phyloP scores from a whole-genome alignment of 2,329 filamentous ascomycete genomes.

The Cytospora schulzeri region DNA sequence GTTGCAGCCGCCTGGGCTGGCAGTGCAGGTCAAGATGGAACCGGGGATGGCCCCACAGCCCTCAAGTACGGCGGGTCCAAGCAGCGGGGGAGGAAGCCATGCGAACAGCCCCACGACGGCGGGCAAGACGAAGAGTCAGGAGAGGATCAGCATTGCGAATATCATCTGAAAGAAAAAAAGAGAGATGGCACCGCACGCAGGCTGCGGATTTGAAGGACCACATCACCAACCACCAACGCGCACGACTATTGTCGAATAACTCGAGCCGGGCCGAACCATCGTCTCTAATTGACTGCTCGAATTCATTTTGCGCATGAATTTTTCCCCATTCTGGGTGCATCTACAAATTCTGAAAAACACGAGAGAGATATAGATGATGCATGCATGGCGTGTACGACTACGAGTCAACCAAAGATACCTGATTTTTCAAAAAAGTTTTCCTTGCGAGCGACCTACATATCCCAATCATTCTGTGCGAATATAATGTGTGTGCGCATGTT shows the following conservation, averaged over 20 bases:
- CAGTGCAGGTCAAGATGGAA: conserved; percentile 38
- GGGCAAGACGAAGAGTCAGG: conserved; percentile 42
- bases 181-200: neutral
- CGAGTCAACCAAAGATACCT: conserved; percentile 8
- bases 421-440: neutral
- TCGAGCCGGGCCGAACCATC: neutral
- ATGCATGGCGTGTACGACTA: conserved; percentile 25
- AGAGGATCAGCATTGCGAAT: conserved; percentile 50
- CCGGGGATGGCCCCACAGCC: conserved; percentile 25
- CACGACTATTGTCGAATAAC: neutral
- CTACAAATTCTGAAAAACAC: neutral
- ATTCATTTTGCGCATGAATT: neutral
- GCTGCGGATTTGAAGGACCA: neutral
- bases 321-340: neutral
- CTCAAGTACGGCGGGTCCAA: conserved; percentile 20
- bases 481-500: neutral
- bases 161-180: conserved; percentile 40
- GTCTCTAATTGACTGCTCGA: neutral
- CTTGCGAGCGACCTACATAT: conserved; percentile 3
- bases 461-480: neutral
- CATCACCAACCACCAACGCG: neutral
- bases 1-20: conserved; percentile 17
- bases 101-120: conserved; percentile 39
- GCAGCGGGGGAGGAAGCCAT: conserved; percentile 27
- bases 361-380: conserved; percentile 1